phyloP scores from a whole-genome alignment of 345 rosid species.

The Clarkia xantiana region DNA sequence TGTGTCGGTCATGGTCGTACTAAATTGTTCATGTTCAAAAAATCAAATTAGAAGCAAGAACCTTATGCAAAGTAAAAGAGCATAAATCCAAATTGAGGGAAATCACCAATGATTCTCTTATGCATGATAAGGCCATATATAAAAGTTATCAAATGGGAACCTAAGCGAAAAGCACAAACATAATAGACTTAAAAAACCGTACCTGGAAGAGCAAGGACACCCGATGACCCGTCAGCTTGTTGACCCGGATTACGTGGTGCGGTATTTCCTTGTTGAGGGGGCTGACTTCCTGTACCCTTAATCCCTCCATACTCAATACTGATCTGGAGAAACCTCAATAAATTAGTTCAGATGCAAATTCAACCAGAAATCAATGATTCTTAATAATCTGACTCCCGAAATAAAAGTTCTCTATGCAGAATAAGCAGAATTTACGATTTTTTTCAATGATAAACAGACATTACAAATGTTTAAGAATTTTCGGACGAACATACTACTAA shows the following conservation, averaged over 20 bases:
- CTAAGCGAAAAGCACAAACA: neutral
- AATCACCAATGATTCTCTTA: neutral
- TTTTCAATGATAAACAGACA: neutral
- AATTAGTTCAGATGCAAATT: too few species aligned
- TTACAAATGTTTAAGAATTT: neutral
- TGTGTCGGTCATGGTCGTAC: too few species aligned
- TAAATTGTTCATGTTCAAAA: too few species aligned
- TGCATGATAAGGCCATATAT: neutral
- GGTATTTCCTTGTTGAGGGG: conserved; percentile 23
- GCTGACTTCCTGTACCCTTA: conserved; percentile 25
- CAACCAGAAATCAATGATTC: too few species aligned
- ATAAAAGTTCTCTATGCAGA: neutral
- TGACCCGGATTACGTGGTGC: conserved; percentile 11
- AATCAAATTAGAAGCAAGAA: neutral
- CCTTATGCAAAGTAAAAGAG: too few species aligned
- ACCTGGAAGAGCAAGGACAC: conserved; percentile 70
- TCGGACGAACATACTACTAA: neutral
- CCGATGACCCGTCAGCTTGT: conserved; percentile 30
- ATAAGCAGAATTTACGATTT: neutral
- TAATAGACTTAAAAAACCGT: neutral
- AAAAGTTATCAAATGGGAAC: neutral
- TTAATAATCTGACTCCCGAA: neutral
- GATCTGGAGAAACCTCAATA: conserved; percentile 20
- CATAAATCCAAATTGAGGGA: too few species aligned
- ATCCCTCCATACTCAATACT: conserved; percentile 47